Percentiles rank a stretch among this genome's conserved stretches.
phyloP scores from a whole-genome alignment of 768 basidiomycete species.

The Termitomyces bulborhizus region DNA sequence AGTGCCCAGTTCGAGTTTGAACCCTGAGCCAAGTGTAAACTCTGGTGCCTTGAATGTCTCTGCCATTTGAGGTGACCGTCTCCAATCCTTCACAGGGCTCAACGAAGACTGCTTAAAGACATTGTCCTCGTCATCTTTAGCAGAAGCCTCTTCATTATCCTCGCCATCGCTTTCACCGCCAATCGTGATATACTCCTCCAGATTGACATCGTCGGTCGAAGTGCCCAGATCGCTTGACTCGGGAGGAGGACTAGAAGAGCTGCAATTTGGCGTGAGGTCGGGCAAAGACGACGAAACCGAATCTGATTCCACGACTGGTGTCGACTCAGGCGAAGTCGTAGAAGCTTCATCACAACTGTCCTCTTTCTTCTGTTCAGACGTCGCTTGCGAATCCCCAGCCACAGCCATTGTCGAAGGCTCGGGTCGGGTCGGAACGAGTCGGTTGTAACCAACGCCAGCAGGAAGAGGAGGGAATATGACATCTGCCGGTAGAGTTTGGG shows the following conservation, averaged over 20 bases:
- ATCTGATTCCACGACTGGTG: conserved; percentile 20
- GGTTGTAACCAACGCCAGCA: conserved; percentile 30
- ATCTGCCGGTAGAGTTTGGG: conserved; percentile 46
- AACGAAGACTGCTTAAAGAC: conserved; percentile 30
- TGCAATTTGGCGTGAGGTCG: conserved; percentile 55
- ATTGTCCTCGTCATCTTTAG: conserved; percentile 23
- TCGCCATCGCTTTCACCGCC: conserved; percentile 20
- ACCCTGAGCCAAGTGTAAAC: conserved; percentile 30
- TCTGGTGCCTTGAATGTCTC: conserved; percentile 19
- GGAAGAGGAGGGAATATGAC: conserved; percentile 74
- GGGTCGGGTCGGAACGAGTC: conserved; percentile 18
- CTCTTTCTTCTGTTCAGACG: not conserved
- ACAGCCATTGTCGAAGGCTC: conserved; percentile 20
- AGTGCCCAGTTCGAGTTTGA: conserved; percentile 27
- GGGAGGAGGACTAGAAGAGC: conserved; percentile 60
- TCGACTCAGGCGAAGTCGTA: conserved; percentile 6
- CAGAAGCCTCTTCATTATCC: conserved; percentile 20
- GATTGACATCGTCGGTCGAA: conserved; percentile 15
- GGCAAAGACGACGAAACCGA: conserved; percentile 43
- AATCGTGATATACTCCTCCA: conserved; percentile 14
- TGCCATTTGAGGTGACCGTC: conserved; percentile 24
- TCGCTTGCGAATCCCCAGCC: not conserved
- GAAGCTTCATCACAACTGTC: conserved; percentile 2
- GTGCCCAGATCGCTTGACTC: conserved; percentile 33
- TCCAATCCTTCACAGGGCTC: conserved; percentile 40